Evolutionary conservation across 1,139 yeast genomes (phyloP), one percentile per base, ranked within the genome.

Genomic region (Saccharomyces hybrid): DNA sequence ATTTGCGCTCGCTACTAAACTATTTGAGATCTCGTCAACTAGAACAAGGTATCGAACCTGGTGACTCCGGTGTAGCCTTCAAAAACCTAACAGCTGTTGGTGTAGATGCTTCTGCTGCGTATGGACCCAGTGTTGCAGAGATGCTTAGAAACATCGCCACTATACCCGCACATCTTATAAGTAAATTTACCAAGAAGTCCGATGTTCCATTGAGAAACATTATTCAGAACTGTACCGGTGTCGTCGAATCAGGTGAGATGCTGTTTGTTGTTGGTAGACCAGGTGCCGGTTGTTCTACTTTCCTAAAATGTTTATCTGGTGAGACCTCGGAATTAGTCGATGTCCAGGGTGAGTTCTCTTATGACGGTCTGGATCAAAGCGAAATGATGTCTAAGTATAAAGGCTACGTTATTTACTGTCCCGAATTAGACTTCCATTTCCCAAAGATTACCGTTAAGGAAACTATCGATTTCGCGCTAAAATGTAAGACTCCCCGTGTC

Each of bases 211-310:
- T 57, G 71, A 74, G 81, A 66, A 71, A 75, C 53, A 78, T 82
- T 52, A 74, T 82, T 56, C 72, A 73, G 54, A 72, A 73, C 55
- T 63, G 76, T 58, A 71, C 75, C 56, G 83, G 82, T 54, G 70
- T 74, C 48, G 77, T 80, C n/a, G 74, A 74, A 58, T 76, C 81
- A n/a, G 86, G 86, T 56, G 86, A 82, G 64, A 78, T 81, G 81
- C 73, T 80, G 50, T 72, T 81, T 59, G 85, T 82, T 3, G 74
- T 83, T 50, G 88, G 87, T 52, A 76, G 84, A 60, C 87, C 87
- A 7, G 88, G 87, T 56, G 80, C 87, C 19, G 87, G 87, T 54
- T 82, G 87, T 65, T 75, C 86, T 4, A 77, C 86, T 12, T 73
- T 82, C 41, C 71, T 83, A 62, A 79, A 80, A 62, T 71, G 83